A percentile compares a stretch with the other conserved stretches of the same genome.
Conservation (phyloP, 768 basidiomycete species). For the Collybiopsis luxurians region DNA sequence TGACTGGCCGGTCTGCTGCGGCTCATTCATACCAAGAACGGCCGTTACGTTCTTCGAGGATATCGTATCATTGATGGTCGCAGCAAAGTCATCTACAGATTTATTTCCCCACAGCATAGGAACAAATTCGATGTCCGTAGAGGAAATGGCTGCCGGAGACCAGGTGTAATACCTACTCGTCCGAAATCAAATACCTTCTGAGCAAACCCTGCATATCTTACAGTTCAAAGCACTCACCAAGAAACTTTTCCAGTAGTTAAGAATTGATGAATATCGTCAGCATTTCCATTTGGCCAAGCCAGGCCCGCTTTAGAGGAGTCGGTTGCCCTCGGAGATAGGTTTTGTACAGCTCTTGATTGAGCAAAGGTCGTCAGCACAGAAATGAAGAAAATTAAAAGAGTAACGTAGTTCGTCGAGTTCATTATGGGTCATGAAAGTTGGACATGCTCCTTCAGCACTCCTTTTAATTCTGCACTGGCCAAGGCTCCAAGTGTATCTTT, state of each 20-base stretch:
- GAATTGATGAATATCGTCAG: constrained; percentile 43
- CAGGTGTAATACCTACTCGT: constrained; percentile 59
- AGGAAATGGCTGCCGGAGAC: constrained; percentile 29
- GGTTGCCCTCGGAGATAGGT: not conserved
- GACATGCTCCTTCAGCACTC: too few relatives aligned
- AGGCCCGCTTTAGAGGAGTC: constrained; percentile 47
- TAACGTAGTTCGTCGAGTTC: not conserved
- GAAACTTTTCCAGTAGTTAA: constrained; percentile 43
- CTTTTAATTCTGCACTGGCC: too few relatives aligned
- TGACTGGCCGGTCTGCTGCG: constrained; percentile 43
- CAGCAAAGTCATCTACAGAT: constrained; percentile 36
- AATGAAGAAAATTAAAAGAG: not conserved
- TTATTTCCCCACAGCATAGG: constrained; percentile 54
- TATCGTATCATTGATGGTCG: constrained; percentile 40
- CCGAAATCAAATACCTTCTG: not conserved
- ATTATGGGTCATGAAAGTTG: not conserved
- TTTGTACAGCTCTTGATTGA: not conserved
- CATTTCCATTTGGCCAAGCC: constrained; percentile 44
- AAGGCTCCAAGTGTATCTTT: too few relatives aligned
- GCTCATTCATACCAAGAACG: constrained; percentile 55
- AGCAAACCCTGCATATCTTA: too few relatives aligned
- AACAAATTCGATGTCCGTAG: constrained; percentile 47
- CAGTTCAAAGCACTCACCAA: too few relatives aligned
- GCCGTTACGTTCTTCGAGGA: constrained; percentile 32
- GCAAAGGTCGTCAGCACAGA: not conserved